Conservation (phyloP, 306 rosid genomes). For the Cercis canadensis region DNA sequence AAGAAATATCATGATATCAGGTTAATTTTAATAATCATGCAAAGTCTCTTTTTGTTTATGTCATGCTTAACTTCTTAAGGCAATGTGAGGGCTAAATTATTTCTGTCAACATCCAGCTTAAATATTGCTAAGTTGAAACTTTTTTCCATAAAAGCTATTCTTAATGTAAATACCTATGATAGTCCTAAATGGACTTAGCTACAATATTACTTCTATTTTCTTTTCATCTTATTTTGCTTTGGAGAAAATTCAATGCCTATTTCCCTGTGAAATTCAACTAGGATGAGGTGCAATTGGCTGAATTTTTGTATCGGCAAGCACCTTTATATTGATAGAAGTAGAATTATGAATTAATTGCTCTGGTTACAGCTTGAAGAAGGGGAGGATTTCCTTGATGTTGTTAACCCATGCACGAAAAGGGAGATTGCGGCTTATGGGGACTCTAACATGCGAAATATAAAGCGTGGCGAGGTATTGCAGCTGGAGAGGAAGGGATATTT, state of each 20-base stretch:
- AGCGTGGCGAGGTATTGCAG: conserved; percentile 82
- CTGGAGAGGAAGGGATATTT: conserved; percentile 95
- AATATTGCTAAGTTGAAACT: not conserved
- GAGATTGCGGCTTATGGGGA: conserved; percentile 84
- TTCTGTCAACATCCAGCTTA: not conserved
- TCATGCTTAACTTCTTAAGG: too few species aligned
- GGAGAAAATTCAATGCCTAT: too few species aligned
- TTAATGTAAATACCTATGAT: too few species aligned
- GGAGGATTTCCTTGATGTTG: conserved; percentile 75
- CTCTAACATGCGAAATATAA: conserved; percentile 75
- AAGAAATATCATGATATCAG: not conserved
- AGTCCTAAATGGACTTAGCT: too few species aligned
- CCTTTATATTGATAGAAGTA: not conserved
- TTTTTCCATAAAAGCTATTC: too few species aligned
- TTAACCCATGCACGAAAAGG: conserved; percentile 81
- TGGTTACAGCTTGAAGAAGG: conserved; percentile 88
- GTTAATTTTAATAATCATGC: conserved; percentile 16
- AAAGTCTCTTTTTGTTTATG: conserved; percentile 10
- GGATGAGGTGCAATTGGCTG: too few species aligned
- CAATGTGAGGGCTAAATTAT: too few species aligned
- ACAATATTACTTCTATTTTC: not conserved
- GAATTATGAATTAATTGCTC: not conserved
- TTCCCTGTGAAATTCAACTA: too few species aligned
- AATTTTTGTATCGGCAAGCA: too few species aligned
- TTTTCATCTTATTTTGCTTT: too few species aligned